Base-by-base conservation (phyloP, 495 filamentous ascomycete species). In the Neurospora sp. region DNA sequence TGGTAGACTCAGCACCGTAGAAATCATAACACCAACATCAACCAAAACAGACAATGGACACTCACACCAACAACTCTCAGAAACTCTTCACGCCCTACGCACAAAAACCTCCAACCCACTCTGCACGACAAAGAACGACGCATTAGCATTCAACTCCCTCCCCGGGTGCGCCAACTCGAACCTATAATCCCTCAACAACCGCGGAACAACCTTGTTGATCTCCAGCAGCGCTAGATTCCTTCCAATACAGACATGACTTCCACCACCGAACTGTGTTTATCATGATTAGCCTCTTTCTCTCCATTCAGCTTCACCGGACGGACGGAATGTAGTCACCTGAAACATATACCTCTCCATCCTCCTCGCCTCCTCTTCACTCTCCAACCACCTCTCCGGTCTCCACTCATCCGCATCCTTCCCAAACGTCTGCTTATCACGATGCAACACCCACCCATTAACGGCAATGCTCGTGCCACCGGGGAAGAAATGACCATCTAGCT, bases 321-420 rank as follows among this genome's bases (percentile, higher is more conserved):
- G 31, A 35, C 5, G 31, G 3, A 35, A 4, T 35, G 35, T 37
- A 37, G 78, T 70, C 72, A 86, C 84, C 80, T 86, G 83, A 70
- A 85, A 83, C 81, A 82, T 88, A 75, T 83, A 84, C 70, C 80
- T 80, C 80, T 83, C 84, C 88, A 83, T 85, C 69, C 71, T 81
- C 78, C 75, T 82, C 39, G 76, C 82, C 75, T 77, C 79, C 79
- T 81, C 82, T 72, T 81, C 77, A 42, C 84, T 83, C 71, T 87
- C 85, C 46, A 93, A 76, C 91, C 91, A 93, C 48, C 91, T 76
- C 78, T 91, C 90, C 0, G 91, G 90, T 20, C 86, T 79, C 75
- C 86, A 93, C 1, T 76, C 74, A 3, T 91, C 87, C 8, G 89
- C 87, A 73, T 93, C 90, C 6, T 85, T 77, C 1, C 91, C 91